These are phyloP conservation scores for Eremothecium sinecaudum DNA, from an alignment of 1,139 yeast genomes.

Conservation along the genomic window DNA sequence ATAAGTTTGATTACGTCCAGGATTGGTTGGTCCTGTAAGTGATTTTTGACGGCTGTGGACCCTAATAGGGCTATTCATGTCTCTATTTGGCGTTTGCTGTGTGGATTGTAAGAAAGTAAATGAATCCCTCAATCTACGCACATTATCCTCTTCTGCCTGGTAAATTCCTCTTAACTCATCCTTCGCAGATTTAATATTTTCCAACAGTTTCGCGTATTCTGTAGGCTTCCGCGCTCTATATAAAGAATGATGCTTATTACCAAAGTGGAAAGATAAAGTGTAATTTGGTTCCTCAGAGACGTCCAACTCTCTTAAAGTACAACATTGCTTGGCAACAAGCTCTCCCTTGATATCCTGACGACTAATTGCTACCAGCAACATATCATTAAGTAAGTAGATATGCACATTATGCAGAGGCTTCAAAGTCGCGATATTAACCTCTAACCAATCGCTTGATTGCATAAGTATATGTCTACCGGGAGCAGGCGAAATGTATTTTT, in stretches of 20 bases:
- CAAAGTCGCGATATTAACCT: slow-evolving; percentile 80
- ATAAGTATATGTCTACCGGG: slow-evolving; percentile 78
- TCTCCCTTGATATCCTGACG: slow-evolving; percentile 36
- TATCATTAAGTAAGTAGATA: slow-evolving; percentile 68
- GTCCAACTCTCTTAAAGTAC: slow-evolving; percentile 59
- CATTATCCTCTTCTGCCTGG: slow-evolving; percentile 36
- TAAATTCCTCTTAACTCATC: slow-evolving; percentile 44
- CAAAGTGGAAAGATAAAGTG: slow-evolving; percentile 25
- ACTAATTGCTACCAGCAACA: slow-evolving; percentile 63
- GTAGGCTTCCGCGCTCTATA: slow-evolving; percentile 52
- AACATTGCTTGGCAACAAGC: slow-evolving; percentile 68
- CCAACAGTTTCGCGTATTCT: slow-evolving; percentile 48
- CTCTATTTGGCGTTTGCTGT: slow-evolving; percentile 26
- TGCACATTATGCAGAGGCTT: slow-evolving; percentile 72
- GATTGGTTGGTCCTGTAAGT: slow-evolving; percentile 15
- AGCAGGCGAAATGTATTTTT: slow-evolving; percentile 62
- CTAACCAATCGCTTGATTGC: slow-evolving; percentile 81
- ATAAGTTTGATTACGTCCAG: slow-evolving; percentile 10
- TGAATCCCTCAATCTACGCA: slow-evolving; percentile 40
- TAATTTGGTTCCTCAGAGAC: slow-evolving; percentile 31
- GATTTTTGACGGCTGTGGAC: slow-evolving; percentile 20
- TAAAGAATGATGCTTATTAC: slow-evolving; percentile 15
- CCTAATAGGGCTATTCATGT: slow-evolving; percentile 24
- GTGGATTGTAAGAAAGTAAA: slow-evolving; percentile 35
- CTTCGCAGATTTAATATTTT: slow-evolving; percentile 55